A percentile compares a stretch with the other conserved stretches of the same genome.
These are phyloP conservation scores for Ceratobasidium sp. DNA, from an alignment of 1,284 basidiomycete species.

Conservation along the genomic window DNA sequence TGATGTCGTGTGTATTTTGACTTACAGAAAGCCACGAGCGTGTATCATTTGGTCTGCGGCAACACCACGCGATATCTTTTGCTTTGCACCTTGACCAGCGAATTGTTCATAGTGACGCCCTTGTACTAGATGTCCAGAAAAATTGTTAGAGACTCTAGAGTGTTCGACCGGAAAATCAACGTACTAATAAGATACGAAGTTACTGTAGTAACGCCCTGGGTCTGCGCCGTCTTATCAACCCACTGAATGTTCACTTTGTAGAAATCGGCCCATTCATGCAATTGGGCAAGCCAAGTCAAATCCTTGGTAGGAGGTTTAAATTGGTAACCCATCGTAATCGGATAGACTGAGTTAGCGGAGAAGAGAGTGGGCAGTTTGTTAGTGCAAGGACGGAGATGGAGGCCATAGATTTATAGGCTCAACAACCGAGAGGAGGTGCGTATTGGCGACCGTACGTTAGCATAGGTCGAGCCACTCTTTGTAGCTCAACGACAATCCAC, in stretches of 20 bases:
- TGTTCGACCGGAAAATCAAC: neutral
- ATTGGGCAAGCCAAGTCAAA: neutral
- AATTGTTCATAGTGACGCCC: constrained; percentile 3
- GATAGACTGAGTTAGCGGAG: no score
- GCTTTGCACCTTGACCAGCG: neutral
- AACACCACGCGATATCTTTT: neutral
- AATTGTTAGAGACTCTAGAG: neutral
- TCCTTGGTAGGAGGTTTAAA: neutral
- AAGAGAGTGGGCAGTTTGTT: neutral
- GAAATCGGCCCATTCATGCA: constrained; percentile 16
- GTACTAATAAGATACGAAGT: constrained; percentile 20
- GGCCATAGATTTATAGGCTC: neutral
- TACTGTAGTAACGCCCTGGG: neutral
- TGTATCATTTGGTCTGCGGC: constrained; percentile 14
- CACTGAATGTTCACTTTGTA: neutral
- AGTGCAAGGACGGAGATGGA: neutral
- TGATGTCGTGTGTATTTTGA: neutral
- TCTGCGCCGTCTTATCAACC: neutral
- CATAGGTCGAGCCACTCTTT: neutral
- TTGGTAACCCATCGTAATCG: no score
- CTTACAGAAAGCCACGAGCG: constrained; percentile 8
- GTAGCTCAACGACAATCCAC: neutral
- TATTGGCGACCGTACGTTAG: neutral
- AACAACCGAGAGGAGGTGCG: neutral
- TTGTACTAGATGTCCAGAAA: constrained; percentile 23